These are phyloP conservation scores for Iberis amara DNA, from an alignment of 441 rosid species.

Conservation along the genomic window DNA sequence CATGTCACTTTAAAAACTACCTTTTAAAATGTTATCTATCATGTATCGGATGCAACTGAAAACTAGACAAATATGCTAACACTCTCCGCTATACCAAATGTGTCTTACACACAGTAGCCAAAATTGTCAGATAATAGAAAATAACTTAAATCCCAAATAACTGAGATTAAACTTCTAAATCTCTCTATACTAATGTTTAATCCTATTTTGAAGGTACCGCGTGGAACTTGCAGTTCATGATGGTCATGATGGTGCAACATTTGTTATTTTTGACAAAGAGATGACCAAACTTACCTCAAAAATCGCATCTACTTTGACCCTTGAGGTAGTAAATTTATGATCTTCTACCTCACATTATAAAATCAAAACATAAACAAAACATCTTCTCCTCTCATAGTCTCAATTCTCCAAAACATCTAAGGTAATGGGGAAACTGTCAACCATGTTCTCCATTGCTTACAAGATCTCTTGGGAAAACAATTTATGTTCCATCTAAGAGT, in stretches of 20 bases:
- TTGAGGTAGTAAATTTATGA: no score
- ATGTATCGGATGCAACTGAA: not conserved
- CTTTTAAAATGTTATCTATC: not conserved
- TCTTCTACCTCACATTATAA: no score
- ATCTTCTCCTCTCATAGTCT: not conserved
- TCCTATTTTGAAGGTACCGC: not conserved
- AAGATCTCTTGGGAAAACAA: not conserved
- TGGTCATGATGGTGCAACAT: not conserved
- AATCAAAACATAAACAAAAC: not conserved
- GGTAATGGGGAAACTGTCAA: not conserved
- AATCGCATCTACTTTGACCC: no score
- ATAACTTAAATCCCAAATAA: no score
- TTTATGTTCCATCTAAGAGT: not conserved
- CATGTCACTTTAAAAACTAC: no score
- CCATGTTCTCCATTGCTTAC: not conserved
- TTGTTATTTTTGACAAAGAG: not conserved
- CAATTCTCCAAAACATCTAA: not conserved
- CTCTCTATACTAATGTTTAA: no score
- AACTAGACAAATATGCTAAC: not conserved
- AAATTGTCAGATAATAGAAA: not conserved
- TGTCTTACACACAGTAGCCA: not conserved
- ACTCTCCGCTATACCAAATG: not conserved
- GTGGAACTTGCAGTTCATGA: not conserved
- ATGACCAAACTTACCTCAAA: not conserved
- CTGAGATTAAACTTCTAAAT: no score